Evolutionary conservation across 768 basidiomycete species (phyloP).

Genomic region (Naganishia kalamii): DNA sequence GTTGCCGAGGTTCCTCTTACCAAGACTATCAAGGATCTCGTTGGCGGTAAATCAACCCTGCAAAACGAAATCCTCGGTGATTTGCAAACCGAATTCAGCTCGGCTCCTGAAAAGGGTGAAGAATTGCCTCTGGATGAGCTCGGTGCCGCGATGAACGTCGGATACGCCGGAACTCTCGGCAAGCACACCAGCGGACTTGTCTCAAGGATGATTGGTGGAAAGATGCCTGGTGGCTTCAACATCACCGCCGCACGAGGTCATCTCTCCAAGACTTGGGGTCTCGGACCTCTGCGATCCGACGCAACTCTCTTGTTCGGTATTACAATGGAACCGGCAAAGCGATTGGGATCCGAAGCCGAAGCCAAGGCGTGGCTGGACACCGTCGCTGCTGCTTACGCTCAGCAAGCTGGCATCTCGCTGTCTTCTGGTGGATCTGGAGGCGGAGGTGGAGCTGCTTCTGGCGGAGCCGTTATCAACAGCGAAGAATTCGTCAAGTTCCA

Average conservation of each 20-base stretch:
- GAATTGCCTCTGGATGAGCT: slow-evolving; percentile 94
- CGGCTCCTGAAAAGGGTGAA: slow-evolving; percentile 96
- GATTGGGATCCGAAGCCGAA: slow-evolving; percentile 80
- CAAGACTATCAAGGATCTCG: slow-evolving; percentile 97
- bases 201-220: slow-evolving; percentile 83
- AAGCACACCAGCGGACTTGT: slow-evolving; percentile 88
- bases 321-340: slow-evolving; percentile 89
- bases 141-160: slow-evolving; percentile 71
- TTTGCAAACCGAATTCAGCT: slow-evolving; percentile 85
- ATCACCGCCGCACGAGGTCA: slow-evolving; percentile 80
- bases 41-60: slow-evolving; percentile 94
- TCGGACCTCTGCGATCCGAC: slow-evolving; percentile 84
- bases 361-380: slow-evolving; percentile 89
- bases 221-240: slow-evolving; percentile 99
- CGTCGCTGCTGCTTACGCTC: slow-evolving; percentile 76
- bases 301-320: slow-evolving; percentile 83
- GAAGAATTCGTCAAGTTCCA: slow-evolving; percentile 98
- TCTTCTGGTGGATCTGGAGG: slow-evolving; percentile 61
- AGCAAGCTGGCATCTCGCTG: slow-evolving; percentile 79
- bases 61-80: slow-evolving; percentile 99
- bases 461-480: slow-evolving; percentile 85
- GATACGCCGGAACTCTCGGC: slow-evolving; percentile 78
- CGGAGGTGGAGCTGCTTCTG: slow-evolving; percentile 55
- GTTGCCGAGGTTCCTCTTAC: slow-evolving; percentile 78
- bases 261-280: slow-evolving; percentile 86